These are phyloP conservation scores for Cyclostephanos invisitatus DNA, from an alignment of 108 stramenopile genomes.

Conservation along the genomic window DNA sequence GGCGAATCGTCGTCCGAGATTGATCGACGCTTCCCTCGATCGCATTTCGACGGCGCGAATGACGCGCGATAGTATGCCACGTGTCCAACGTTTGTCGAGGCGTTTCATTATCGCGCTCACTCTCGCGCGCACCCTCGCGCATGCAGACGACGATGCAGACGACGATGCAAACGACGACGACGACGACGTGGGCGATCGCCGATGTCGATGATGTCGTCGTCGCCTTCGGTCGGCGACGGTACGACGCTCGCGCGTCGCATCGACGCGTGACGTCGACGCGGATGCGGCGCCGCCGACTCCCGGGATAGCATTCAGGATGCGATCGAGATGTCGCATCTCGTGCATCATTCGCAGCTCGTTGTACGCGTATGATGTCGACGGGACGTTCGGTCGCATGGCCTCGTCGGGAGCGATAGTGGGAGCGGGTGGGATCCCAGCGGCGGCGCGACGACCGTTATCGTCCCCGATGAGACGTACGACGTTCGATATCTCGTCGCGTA, in stretches of 20 bases:
- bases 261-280: too few relatives aligned
- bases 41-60: background rate
- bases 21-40: background rate
- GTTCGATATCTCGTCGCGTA: background rate
- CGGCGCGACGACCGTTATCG: background rate
- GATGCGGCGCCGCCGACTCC: too few relatives aligned
- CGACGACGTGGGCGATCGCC: too few relatives aligned
- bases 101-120: background rate
- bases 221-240: too few relatives aligned
- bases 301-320: too few relatives aligned
- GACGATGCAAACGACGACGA: background rate
- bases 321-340: background rate
- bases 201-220: too few relatives aligned
- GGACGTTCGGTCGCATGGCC: background rate
- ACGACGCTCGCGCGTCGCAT: too few relatives aligned
- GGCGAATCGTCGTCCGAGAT: background rate
- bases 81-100: background rate
- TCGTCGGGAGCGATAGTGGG: too few relatives aligned
- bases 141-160: background rate
- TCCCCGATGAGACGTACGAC: background rate
- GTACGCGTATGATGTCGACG: background rate
- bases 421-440: background rate
- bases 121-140: too few relatives aligned
- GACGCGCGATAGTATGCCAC: background rate
- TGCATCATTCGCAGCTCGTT: background rate